These are phyloP conservation scores for Fusarium acutatum DNA, from an alignment of 2,329 filamentous ascomycete genomes.

Conservation along the genomic window DNA sequence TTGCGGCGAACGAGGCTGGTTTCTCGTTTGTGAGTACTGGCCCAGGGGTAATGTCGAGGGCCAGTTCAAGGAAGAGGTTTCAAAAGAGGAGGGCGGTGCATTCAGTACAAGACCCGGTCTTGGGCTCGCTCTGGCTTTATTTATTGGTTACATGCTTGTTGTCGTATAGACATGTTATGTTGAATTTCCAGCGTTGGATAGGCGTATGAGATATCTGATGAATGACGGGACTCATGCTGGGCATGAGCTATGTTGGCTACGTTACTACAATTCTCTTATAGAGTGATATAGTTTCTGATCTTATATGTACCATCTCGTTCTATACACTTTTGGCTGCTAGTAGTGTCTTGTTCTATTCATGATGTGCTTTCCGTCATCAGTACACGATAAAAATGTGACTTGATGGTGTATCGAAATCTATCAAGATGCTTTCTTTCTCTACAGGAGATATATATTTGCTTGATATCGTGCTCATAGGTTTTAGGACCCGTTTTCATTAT, in stretches of 20 bases:
- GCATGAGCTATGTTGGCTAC: constrained; percentile 7
- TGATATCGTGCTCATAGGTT: not conserved
- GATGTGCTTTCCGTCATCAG: not conserved
- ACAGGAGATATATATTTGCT: not conserved
- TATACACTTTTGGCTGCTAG: not conserved
- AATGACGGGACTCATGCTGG: constrained; percentile 22
- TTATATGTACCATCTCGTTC: not conserved
- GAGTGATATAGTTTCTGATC: constrained; percentile 1
- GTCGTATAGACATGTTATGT: constrained; percentile 2
- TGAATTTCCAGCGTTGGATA: not conserved
- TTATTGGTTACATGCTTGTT: constrained; percentile 27
- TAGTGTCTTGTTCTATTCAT: not conserved
- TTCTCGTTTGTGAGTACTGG: constrained; percentile 75
- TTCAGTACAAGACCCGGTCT: constrained; percentile 17
- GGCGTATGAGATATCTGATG: not conserved
- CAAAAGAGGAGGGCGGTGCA: constrained; percentile 26
- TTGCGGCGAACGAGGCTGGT: constrained; percentile 65
- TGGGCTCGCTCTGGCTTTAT: constrained; percentile 22
- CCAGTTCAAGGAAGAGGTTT: constrained; percentile 53
- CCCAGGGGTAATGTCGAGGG: constrained; percentile 71
- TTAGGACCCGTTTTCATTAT: too few relatives aligned
- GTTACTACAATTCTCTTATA: not conserved
- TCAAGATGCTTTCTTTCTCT: not conserved
- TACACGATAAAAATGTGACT: not conserved
- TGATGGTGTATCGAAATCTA: not conserved